Conservation (phyloP, 495 filamentous ascomycete genomes). For the Penicillium silybi region DNA sequence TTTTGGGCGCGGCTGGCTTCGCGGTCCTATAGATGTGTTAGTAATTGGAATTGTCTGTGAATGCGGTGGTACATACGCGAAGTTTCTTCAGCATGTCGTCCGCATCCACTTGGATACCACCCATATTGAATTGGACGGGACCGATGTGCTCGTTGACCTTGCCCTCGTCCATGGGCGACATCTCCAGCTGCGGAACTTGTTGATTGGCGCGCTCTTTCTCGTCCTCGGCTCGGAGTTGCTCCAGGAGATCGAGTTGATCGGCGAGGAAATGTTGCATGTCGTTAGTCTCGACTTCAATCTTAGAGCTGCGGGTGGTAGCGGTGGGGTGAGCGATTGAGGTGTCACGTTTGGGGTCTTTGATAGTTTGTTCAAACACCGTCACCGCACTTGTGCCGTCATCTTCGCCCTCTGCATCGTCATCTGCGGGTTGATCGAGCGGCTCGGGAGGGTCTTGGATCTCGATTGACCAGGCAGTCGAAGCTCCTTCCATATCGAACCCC, state of each 20-base stretch:
- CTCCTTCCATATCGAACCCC: conserved; percentile 85
- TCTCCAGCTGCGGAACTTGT: conserved; percentile 39
- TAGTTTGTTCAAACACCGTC: conserved; percentile 71
- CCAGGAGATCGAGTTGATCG: conserved; percentile 68
- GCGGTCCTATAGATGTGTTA: conserved; percentile 42
- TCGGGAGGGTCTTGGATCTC: conserved; percentile 63
- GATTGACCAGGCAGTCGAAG: conserved; percentile 77
- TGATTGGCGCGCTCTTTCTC: conserved; percentile 48
- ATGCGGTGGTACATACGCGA: conserved; percentile 53
- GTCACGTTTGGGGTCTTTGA: conserved; percentile 65
- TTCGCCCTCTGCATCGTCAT: conserved; percentile 21
- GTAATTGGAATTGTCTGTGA: background rate
- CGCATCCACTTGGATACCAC: conserved; percentile 93
- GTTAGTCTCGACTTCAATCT: conserved; percentile 63
- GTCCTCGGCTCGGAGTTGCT: conserved; percentile 62
- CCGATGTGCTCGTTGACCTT: conserved; percentile 86
- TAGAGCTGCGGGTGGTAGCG: conserved; percentile 41
- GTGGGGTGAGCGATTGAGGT: conserved; percentile 46
- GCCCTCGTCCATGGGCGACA: conserved; percentile 48
- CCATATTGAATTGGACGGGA: conserved; percentile 95
- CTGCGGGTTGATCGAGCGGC: conserved; percentile 22
- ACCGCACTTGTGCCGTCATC: conserved; percentile 56
- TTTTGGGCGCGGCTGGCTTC: conserved; percentile 52
- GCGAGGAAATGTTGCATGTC: conserved; percentile 78
- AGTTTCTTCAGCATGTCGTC: conserved; percentile 90